Conservation (phyloP, 306 rosid species). For the Vigna reflexopilosa region DNA sequence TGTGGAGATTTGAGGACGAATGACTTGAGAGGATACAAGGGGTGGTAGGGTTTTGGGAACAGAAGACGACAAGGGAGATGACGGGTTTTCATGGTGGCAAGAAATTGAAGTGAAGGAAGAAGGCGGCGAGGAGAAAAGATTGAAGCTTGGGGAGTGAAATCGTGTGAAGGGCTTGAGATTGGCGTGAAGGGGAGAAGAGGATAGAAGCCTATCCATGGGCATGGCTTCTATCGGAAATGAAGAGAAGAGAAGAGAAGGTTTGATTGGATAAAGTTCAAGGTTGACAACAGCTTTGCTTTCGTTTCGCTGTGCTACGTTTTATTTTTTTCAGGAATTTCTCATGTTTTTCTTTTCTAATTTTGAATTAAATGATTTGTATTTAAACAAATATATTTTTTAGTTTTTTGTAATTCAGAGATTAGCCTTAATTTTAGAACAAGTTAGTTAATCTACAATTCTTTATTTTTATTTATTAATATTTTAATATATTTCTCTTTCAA, state of each 20-base stretch:
- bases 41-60: slow-evolving; percentile 34
- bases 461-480: too few relatives aligned
- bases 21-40: slow-evolving; percentile 34
- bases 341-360: too few relatives aligned
- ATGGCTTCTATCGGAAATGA: slow-evolving; percentile 51
- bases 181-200: slow-evolving; percentile 61
- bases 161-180: slow-evolving; percentile 48
- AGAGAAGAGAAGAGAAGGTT: background rate
- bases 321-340: background rate
- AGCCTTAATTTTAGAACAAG: too few relatives aligned
- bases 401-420: too few relatives aligned
- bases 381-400: too few relatives aligned
- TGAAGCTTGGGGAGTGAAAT: slow-evolving; percentile 52
- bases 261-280: slow-evolving; percentile 50
- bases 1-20: slow-evolving; percentile 40
- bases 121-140: slow-evolving; percentile 38
- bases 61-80: slow-evolving; percentile 46
- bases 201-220: slow-evolving; percentile 96
- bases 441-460: too few relatives aligned
- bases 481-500: too few relatives aligned
- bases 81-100: slow-evolving; percentile 52
- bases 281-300: too few relatives aligned
- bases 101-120: slow-evolving; percentile 48
- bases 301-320: background rate
- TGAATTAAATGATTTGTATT: too few relatives aligned